These are phyloP conservation scores for Candida frijolesensis DNA, from an alignment of 1,139 yeast species.

Conservation along the genomic window DNA sequence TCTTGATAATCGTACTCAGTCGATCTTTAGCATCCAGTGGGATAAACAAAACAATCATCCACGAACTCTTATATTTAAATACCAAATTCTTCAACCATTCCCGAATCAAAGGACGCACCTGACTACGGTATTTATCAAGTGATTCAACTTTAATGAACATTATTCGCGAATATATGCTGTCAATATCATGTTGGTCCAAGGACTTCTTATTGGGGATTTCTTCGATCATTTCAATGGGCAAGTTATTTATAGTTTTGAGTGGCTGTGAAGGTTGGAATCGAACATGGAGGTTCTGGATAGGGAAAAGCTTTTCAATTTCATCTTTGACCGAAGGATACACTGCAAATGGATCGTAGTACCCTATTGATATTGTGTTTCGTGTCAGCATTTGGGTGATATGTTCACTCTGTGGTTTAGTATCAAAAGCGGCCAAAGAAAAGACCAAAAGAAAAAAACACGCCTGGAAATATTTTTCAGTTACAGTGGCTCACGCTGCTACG, in stretches of 20 bases:
- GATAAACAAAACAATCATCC: slow-evolving; percentile 63
- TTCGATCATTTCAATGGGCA: slow-evolving; percentile 62
- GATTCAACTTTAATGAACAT: slow-evolving; percentile 70
- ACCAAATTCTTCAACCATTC: slow-evolving; percentile 74
- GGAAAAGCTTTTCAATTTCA: slow-evolving; percentile 56
- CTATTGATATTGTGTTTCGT: slow-evolving; percentile 43
- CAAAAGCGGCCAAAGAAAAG: neutral
- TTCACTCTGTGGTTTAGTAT: neutral
- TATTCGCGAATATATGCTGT: slow-evolving; percentile 61
- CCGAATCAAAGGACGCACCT: slow-evolving; percentile 75
- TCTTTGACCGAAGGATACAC: slow-evolving; percentile 57
- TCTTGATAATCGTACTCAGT: slow-evolving; percentile 46
- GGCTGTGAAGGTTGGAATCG: slow-evolving; percentile 56
- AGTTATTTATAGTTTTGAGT: slow-evolving; percentile 64
- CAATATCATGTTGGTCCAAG: slow-evolving; percentile 8
- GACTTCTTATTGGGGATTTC: slow-evolving; percentile 50
- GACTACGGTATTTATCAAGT: slow-evolving; percentile 73
- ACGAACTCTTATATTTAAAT: slow-evolving; percentile 30
- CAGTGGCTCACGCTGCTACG: too few species aligned
- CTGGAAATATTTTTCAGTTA: neutral
- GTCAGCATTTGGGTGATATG: neutral
- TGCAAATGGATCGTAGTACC: slow-evolving; percentile 86
- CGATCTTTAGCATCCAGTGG: slow-evolving; percentile 50
- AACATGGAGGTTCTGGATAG: slow-evolving; percentile 82
- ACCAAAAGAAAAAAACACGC: neutral